Evolutionary conservation across 2,329 filamentous ascomycete species (phyloP).

Genomic region (Neobulgaria alba): DNA sequence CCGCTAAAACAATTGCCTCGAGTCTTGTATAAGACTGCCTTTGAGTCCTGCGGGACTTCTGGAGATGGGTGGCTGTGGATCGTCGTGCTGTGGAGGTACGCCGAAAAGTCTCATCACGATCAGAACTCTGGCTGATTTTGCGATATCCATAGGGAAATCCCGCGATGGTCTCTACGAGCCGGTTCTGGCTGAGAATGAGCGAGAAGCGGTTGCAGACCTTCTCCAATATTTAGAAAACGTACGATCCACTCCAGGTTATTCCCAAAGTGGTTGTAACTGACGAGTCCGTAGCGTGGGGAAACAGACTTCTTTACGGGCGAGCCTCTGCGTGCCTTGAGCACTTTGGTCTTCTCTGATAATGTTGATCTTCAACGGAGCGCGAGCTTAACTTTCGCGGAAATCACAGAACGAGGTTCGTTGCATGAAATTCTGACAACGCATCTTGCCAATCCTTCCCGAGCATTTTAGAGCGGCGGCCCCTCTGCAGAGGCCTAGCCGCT

Average conservation of each 20-base stretch:
- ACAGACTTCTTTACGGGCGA: conserved; percentile 98
- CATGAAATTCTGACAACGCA: no score
- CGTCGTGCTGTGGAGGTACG: conserved; percentile 52
- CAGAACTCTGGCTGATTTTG: conserved; percentile 24
- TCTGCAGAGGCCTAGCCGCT: no score
- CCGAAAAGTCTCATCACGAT: conserved; percentile 5
- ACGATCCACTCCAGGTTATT: conserved; percentile 16
- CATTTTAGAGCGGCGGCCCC: no score
- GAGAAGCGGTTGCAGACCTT: conserved; percentile 92
- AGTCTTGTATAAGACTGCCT: conserved; percentile 8
- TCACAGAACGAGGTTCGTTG: conserved; percentile 84
- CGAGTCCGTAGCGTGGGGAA: conserved; percentile 60
- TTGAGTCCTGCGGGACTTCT: conserved; percentile 25
- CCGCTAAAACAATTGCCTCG: conserved; percentile 20
- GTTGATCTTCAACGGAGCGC: conserved; percentile 96
- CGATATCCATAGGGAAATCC: conserved; percentile 50
- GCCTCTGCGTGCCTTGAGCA: conserved; percentile 86
- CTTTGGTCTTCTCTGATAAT: conserved; percentile 96
- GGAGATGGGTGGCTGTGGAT: conserved; percentile 54
- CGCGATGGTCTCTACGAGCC: conserved; percentile 78
- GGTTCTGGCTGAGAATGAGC: conserved; percentile 87
- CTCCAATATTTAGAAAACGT: conserved; percentile 96
- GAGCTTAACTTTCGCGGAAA: conserved; percentile 96
- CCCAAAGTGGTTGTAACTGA: conserved; percentile 11
- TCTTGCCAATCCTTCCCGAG: no score